phyloP scores from a whole-genome alignment of 345 rosid species.

The Nephelium lappaceum region DNA sequence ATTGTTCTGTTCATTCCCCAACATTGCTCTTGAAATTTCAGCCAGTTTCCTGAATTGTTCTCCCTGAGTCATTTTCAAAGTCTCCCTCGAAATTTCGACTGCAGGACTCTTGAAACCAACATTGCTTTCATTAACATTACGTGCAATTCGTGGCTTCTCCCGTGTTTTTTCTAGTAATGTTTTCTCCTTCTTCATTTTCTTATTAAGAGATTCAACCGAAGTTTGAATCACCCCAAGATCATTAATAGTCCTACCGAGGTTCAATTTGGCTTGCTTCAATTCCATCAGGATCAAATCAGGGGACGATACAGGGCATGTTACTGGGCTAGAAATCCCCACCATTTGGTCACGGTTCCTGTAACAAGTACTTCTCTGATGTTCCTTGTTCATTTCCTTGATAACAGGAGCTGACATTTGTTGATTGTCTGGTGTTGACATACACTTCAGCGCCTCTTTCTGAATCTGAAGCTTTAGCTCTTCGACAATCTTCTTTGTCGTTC shows the following conservation, averaged over 20 bases:
- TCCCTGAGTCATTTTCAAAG: conserved; percentile 15
- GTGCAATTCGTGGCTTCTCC: conserved; percentile 29
- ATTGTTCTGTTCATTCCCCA: conserved; percentile 41
- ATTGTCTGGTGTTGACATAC: conserved; percentile 50
- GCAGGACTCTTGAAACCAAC: conserved; percentile 6
- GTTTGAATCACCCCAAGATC: conserved; percentile 80
- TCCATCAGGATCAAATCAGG: conserved; percentile 81
- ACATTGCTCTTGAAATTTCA: conserved; percentile 32
- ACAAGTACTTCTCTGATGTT: conserved; percentile 28
- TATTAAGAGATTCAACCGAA: conserved; percentile 74
- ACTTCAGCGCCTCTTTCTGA: conserved; percentile 77
- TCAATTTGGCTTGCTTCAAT: conserved; percentile 82
- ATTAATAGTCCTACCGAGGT: conserved; percentile 84
- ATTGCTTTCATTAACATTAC: conserved; percentile 17
- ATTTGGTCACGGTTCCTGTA: conserved; percentile 20
- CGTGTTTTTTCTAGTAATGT: conserved; percentile 61
- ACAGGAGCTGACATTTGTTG: conserved; percentile 41
- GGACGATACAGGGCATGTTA: conserved; percentile 47
- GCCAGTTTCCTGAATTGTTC: conserved; percentile 52
- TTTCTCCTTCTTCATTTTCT: conserved; percentile 83
- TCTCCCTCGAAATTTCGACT: conserved; percentile 14
- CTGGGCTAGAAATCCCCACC: conserved; percentile 38
- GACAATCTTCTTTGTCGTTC: conserved; percentile 78
- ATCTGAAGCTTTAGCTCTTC: conserved; percentile 88
- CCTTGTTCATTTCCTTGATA: conserved; percentile 66